Evolutionary conservation across 73 alveolate species (phyloP), one percentile per base, ranked within the genome.

Genomic region (Stentor coeruleus): DNA sequence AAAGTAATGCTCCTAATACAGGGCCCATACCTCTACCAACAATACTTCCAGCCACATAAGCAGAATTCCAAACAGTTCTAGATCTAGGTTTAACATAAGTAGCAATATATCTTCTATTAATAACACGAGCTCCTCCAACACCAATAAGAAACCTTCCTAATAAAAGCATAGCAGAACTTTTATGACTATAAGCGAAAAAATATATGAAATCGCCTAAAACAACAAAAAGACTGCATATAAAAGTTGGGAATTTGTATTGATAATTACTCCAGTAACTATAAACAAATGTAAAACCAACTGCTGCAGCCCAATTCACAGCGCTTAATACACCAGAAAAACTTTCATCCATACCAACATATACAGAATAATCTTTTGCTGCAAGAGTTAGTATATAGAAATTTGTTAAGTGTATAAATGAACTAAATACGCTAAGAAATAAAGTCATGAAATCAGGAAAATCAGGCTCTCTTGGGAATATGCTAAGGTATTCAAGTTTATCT

Each of bases 81-180:
- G 11, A 37, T 1, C 15, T 26, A 14, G 14, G 26, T 1, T 20
- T 20, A 40, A 66, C 79, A 40, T 26, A 66, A 20, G 15, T 31
- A 14, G 79, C 11, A 11, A 66, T 66, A 40, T 66, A 66, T 40
- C 79, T 20, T 66, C 79, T 66, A 33, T 66, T 66, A 40, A 66
- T 66, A 33, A 66, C 39, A 20, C 79, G 36, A 20, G 79, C n/a
- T 11, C 79, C 79, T 66, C 79, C 79, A 33, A 66, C 36, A 11
- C 79, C 79, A 11, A 66, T 66, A 26, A 66, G n/a, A 11, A 66
- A 14, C 33, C 79, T 66, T 66, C 79, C 79, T 33, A 66, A 20
- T 28, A 66, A 26, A 1, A 33, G 42, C 36, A 20, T 14, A 66
- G 33, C n/a, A 26, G 39, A 31, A 40, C 39, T 26, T 33, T 26